These are phyloP conservation scores for Hypocrella siamensis DNA, from an alignment of 2,329 filamentous ascomycete genomes.

Conservation along the genomic window DNA sequence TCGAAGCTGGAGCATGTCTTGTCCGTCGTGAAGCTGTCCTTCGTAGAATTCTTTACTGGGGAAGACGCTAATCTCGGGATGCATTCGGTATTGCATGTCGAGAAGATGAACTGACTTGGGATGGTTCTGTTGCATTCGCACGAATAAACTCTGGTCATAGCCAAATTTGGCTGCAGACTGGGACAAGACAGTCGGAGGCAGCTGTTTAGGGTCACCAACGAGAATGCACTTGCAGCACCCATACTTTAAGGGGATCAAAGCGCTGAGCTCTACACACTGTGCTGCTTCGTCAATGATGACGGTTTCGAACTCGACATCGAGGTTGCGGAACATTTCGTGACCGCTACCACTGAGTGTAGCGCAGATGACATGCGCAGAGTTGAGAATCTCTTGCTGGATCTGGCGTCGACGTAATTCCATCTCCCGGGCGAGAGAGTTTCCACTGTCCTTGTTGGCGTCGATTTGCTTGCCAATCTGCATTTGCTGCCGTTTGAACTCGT, in stretches of 20 bases:
- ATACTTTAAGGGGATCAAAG: constrained; percentile 92
- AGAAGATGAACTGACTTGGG: constrained; percentile 79
- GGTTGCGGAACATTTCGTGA: constrained; percentile 90
- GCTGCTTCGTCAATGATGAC: constrained; percentile 97
- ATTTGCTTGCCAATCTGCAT: constrained; percentile 62
- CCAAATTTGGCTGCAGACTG: constrained; percentile 83
- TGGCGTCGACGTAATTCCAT: constrained; percentile 71
- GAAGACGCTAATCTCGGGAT: constrained; percentile 86
- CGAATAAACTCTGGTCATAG: constrained; percentile 96
- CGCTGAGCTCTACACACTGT: constrained; percentile 94
- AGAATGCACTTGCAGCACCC: constrained; percentile 93
- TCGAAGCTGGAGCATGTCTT: constrained; percentile 63
- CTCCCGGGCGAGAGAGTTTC: constrained; percentile 67
- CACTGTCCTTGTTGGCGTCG: constrained; percentile 73
- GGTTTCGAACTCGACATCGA: constrained; percentile 95
- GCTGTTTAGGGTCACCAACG: constrained; percentile 92
- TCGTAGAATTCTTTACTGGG: constrained; percentile 91
- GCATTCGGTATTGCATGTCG: constrained; percentile 99
- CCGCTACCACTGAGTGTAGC: constrained; percentile 90
- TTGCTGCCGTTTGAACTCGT: constrained; percentile 63
- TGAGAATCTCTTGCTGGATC: constrained; percentile 81
- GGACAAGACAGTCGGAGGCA: constrained; percentile 90
- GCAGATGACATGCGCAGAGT: constrained; percentile 83
- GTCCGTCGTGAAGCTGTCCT: constrained; percentile 68
- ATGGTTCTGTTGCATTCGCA: constrained; percentile 91